Evolutionary conservation across 2,329 filamentous ascomycete genomes (phyloP).

Genomic region (Cryphonectria japonica): DNA sequence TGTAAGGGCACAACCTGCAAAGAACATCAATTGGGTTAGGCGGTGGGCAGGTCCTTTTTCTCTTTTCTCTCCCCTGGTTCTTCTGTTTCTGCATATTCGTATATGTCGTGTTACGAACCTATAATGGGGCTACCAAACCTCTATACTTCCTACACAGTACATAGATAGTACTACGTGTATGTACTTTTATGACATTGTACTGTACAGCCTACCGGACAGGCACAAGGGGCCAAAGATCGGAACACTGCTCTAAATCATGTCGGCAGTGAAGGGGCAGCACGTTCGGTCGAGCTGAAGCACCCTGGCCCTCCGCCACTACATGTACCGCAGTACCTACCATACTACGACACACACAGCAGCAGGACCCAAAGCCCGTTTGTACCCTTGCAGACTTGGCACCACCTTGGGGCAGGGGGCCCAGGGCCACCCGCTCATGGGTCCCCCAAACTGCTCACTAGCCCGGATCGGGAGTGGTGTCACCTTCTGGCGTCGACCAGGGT

Average conservation of each 20-base stretch:
- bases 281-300: not conserved
- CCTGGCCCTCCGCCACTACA: not conserved
- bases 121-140: not conserved
- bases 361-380: too few species aligned
- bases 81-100: not conserved
- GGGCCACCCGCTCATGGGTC: not conserved
- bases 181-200: not conserved
- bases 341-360: not conserved
- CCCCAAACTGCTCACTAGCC: constrained; percentile 19
- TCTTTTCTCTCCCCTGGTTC: too few species aligned
- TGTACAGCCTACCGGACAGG: not conserved
- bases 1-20: not conserved
- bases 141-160: not conserved
- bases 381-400: not conserved
- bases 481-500: constrained; percentile 22
- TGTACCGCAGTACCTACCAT: not conserved
- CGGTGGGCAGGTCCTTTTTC: not conserved
- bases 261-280: not conserved
- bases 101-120: not conserved
- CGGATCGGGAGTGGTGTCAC: constrained; percentile 19
- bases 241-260: not conserved
- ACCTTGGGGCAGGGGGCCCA: not conserved
- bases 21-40: not conserved
- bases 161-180: not conserved
- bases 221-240: not conserved